Conservation (phyloP, 345 rosid genomes). For the Lepidium africanum region DNA sequence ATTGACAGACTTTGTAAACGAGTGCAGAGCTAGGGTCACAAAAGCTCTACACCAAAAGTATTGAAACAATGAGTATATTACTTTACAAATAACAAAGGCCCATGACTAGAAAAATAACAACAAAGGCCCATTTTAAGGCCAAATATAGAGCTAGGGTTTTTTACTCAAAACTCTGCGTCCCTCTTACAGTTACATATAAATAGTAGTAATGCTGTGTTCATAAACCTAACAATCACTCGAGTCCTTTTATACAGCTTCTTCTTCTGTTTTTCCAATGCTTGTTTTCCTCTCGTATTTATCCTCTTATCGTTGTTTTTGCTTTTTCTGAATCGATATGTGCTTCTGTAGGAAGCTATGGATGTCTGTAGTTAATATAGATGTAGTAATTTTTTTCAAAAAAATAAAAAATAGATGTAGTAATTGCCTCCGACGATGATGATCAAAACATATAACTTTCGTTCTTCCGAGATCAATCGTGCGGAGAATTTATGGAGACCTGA, state of each 20-base stretch:
- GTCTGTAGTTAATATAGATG: neutral
- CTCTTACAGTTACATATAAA: conserved; percentile 3
- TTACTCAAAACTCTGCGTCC: neutral
- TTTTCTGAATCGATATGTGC: neutral
- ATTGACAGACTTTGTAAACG: too few relatives aligned
- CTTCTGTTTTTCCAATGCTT: neutral
- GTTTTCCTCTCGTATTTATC: neutral
- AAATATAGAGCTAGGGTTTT: conserved; percentile 14
- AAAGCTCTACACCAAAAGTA: too few relatives aligned
- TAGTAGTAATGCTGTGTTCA: neutral
- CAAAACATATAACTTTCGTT: conserved; percentile 31
- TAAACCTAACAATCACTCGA: neutral
- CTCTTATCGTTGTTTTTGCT: neutral
- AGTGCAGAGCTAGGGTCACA: too few relatives aligned
- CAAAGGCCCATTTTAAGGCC: neutral
- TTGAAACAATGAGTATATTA: too few relatives aligned
- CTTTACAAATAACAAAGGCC: too few relatives aligned
- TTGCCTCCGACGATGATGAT: conserved; percentile 30
- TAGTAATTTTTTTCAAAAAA: too few relatives aligned
- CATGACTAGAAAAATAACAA: neutral
- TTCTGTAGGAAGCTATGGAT: neutral
- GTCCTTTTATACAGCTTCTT: neutral
- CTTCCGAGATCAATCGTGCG: conserved; percentile 24
- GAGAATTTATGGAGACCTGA: conserved; percentile 30
- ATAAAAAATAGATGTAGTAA: neutral